Conservation (phyloP, 1,139 yeast species). For the Kurtzmaniella natalensis region DNA sequence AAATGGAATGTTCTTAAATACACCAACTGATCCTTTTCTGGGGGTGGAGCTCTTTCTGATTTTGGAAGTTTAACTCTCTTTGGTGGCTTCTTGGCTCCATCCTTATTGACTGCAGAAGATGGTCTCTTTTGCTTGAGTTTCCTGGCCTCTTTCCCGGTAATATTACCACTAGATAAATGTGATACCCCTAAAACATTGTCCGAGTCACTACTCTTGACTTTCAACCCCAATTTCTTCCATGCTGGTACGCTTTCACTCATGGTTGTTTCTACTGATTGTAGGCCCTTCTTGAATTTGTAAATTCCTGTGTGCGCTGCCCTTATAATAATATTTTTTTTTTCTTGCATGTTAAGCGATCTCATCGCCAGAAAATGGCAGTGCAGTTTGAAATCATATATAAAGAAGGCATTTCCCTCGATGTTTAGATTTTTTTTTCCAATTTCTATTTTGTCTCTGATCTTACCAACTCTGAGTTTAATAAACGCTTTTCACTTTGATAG, state of each 20-base stretch:
- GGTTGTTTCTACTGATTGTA: not conserved
- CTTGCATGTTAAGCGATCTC: not conserved
- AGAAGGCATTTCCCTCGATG: too few relatives aligned
- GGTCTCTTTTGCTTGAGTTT: constrained; percentile 30
- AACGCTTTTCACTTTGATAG: not conserved
- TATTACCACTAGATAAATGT: constrained; percentile 42
- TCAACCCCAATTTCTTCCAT: constrained; percentile 83
- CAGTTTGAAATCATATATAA: too few relatives aligned
- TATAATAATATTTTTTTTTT: too few relatives aligned
- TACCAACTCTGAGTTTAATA: too few relatives aligned
- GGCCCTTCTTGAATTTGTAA: too few relatives aligned
- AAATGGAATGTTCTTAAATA: constrained; percentile 65
- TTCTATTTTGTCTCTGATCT: too few relatives aligned
- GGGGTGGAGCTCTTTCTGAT: constrained; percentile 67
- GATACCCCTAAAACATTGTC: constrained; percentile 40
- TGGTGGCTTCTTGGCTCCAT: constrained; percentile 49
- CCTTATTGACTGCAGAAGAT: constrained; percentile 12
- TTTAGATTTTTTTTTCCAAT: too few relatives aligned
- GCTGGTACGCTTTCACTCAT: constrained; percentile 57
- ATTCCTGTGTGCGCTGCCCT: too few relatives aligned
- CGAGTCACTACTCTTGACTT: constrained; percentile 41
- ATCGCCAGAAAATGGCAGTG: too few relatives aligned
- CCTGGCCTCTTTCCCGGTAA: constrained; percentile 46
- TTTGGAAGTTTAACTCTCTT: constrained; percentile 76
- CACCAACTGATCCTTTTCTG: constrained; percentile 75